Evolutionary conservation across 2,329 filamentous ascomycete genomes (phyloP), one percentile per base, ranked within the genome.

Genomic region (Rhinocladiella mackenziei): DNA sequence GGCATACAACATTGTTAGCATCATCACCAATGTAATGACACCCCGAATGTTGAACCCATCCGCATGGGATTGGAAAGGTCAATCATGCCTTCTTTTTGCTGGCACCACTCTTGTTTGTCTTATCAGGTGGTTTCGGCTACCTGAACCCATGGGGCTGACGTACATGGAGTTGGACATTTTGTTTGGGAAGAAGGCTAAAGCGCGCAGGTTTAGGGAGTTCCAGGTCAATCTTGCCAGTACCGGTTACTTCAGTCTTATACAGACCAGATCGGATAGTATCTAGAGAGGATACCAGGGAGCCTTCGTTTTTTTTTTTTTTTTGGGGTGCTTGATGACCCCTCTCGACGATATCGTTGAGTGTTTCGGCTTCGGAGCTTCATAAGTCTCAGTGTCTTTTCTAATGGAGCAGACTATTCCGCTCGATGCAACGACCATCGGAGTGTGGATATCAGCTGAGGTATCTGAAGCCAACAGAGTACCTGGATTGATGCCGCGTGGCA

Each of bases 1-100:
- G 25, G 58, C 66, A 13, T 77, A 75, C 60, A 75, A 77, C 50
- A 58, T 74, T 4, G 57, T 61, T 15, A 68, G 68, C 43, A 73
- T 79, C 30, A 49, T 69, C 17, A 68, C 65, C 54, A 76, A 67
- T 20, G 48, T 59, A 15, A 45, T 60, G 32, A 60, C 58, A 5
- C 58, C 61, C 3, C 52, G 56, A 19, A 60, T 60, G 56, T 55
- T 64, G 11, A 63, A 61, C 19, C 60, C 61, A 1, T 54, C 56
- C 1, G 62, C 59, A 1, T 63, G 60, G 57, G 65, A 73, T 43
- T 63, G 67, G 48, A 62, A 58, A 54, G 62, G 69, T 3, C 66
- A 65, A 40, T 58, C 61, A 0, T 61, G 59, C 1, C 70, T 71
- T 39, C 62, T 72, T 34, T 72, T 62, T 60, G 65, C 60, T 6